Evolutionary conservation across 139 green algal species (phyloP).

Genomic region (Chlorella sorokiniana): DNA sequence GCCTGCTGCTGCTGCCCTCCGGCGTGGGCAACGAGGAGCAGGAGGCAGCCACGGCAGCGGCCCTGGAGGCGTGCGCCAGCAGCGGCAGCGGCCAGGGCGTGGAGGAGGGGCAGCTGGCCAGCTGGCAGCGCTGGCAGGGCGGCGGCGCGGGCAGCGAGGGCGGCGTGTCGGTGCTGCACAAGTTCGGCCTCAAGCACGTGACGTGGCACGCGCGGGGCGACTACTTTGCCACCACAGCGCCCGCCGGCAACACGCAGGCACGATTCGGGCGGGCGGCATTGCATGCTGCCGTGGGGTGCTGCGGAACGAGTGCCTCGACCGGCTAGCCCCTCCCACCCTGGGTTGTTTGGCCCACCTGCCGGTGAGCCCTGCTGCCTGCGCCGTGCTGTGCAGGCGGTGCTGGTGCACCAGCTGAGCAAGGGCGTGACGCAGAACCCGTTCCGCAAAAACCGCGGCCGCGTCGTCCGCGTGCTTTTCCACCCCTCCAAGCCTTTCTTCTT

Average conservation of each 20-base stretch:
- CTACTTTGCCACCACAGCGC: constrained; percentile 88
- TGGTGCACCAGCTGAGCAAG: constrained; percentile 94
- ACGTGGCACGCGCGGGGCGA: constrained; percentile 92
- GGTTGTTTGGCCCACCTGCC: no score
- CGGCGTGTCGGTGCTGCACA: constrained; percentile 48
- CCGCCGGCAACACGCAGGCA: constrained; percentile 79
- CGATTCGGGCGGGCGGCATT: background rate
- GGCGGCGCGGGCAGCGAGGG: constrained; percentile 18
- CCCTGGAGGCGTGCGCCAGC: constrained; percentile 22
- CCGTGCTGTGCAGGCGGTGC: constrained; percentile 70
- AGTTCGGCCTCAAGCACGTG: constrained; percentile 60
- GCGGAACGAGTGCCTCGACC: no score
- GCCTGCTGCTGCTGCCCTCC: constrained; percentile 66
- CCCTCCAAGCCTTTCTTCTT: constrained; percentile 94
- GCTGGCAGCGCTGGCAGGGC: constrained; percentile 29
- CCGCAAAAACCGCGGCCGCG: constrained; percentile 86
- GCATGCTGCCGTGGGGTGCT: background rate
- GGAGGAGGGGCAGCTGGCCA: constrained; percentile 23
- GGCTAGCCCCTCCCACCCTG: no score
- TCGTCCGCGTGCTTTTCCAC: constrained; percentile 88
- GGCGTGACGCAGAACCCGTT: constrained; percentile 91
- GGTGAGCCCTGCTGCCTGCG: background rate
- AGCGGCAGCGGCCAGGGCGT: background rate
- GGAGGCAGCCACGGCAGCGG: constrained; percentile 17
- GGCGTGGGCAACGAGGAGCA: constrained; percentile 23